phyloP scores from a whole-genome alignment of 331 rosid species.

The Pyracantha coccinea region DNA sequence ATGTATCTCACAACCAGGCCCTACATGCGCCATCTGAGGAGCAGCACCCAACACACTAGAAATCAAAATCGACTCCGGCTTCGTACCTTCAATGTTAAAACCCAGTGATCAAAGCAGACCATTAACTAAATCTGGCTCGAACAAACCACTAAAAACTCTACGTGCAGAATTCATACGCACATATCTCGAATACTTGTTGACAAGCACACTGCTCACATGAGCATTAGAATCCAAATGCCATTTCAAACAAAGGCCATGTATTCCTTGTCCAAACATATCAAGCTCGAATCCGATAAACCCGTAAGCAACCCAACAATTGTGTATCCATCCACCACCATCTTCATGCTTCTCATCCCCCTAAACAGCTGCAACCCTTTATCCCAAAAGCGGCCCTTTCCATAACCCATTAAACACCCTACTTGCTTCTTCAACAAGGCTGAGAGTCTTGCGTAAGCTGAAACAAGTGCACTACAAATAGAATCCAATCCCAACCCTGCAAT shows the following conservation, averaged over 20 bases:
- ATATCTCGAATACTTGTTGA: slow-evolving; percentile 79
- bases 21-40: slow-evolving; percentile 45
- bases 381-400: slow-evolving; percentile 51
- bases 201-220: slow-evolving; percentile 61
- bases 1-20: slow-evolving; percentile 65
- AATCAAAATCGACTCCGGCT: slow-evolving; percentile 57
- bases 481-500: slow-evolving; percentile 53
- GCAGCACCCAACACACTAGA: slow-evolving; percentile 68
- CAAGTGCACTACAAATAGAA: slow-evolving; percentile 74
- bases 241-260: slow-evolving; percentile 59
- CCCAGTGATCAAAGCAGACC: slow-evolving; percentile 85
- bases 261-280: slow-evolving; percentile 47
- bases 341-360: slow-evolving; percentile 41
- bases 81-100: slow-evolving; percentile 43
- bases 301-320: slow-evolving; percentile 66
- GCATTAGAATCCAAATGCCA: slow-evolving; percentile 44
- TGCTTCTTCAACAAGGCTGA: slow-evolving; percentile 57
- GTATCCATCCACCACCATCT: slow-evolving; percentile 55
- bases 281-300: slow-evolving; percentile 44
- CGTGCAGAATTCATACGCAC: slow-evolving; percentile 51
- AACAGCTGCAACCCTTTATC: slow-evolving; percentile 45
- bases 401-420: slow-evolving; percentile 47
- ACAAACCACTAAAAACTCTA: slow-evolving; percentile 47
- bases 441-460: slow-evolving; percentile 66
- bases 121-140: slow-evolving; percentile 68